A percentile compares a stretch with the other conserved stretches of the same genome.
Conservation (phyloP, 75 land plant species). For the Cryptomeria japonica region DNA sequence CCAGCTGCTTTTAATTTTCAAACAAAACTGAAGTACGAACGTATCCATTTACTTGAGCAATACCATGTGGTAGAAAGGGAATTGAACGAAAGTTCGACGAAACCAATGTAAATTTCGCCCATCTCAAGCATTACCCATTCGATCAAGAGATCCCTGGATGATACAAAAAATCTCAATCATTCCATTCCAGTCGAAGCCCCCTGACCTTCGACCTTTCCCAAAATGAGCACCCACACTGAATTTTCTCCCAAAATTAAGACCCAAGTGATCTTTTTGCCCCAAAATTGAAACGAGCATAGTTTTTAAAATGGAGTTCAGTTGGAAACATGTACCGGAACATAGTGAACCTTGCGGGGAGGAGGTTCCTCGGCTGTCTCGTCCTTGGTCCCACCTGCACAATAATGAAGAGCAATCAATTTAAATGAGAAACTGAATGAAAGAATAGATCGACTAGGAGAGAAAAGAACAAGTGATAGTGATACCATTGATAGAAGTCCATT, state of each 20-base stretch:
- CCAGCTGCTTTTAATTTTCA: neutral
- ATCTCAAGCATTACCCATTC: too few relatives aligned
- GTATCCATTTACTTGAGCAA: neutral
- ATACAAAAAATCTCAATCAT: too few relatives aligned
- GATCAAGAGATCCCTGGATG: too few relatives aligned
- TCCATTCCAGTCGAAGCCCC: too few relatives aligned
- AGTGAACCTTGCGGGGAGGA: slow-evolving; percentile 40
- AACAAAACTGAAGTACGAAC: neutral
- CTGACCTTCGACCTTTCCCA: too few relatives aligned
- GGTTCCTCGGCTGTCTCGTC: slow-evolving; percentile 12
- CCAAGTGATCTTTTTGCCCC: neutral
- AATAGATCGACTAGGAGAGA: neutral
- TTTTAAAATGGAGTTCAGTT: neutral
- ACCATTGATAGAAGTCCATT: slow-evolving; percentile 60
- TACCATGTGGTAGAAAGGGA: neutral
- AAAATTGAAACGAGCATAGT: neutral
- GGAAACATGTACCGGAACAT: slow-evolving; percentile 48
- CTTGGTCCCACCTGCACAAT: slow-evolving; percentile 13
- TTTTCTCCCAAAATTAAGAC: neutral
- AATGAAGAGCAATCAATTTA: neutral
- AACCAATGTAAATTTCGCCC: neutral
- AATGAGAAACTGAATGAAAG: neutral
- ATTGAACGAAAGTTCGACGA: neutral
- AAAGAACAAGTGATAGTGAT: neutral
- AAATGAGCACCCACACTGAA: neutral